These are phyloP conservation scores for Flaveria bidentis DNA, from an alignment of 129 eudicot species.

Conservation along the genomic window DNA sequence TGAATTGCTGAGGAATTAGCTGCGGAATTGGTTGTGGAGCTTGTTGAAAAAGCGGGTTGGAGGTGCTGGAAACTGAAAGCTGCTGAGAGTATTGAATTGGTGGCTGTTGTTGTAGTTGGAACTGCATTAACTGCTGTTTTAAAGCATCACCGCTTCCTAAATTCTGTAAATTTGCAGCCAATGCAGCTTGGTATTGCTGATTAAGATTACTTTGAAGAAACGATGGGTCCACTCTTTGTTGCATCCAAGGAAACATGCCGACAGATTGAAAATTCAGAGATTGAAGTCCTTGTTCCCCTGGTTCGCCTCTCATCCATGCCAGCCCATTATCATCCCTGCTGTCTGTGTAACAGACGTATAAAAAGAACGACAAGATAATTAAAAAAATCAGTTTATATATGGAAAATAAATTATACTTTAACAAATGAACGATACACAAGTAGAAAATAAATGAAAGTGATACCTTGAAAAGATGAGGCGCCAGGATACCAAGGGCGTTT, in stretches of 20 bases:
- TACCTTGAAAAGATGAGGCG: constrained; percentile 92
- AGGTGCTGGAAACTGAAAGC: constrained; percentile 43
- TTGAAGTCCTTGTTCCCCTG: constrained; percentile 69
- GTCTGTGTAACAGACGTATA: constrained; percentile 44
- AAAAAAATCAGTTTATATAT: not conserved
- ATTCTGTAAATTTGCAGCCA: constrained; percentile 76
- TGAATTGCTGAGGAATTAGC: constrained; percentile 51
- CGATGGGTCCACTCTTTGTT: constrained; percentile 74
- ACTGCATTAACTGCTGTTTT: constrained; percentile 75
- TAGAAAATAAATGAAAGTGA: not conserved
- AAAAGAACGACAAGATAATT: not conserved
- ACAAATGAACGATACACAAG: too few relatives aligned
- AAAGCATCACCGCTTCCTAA: constrained; percentile 61
- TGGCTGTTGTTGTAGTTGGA: constrained; percentile 79
- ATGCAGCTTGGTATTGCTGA: constrained; percentile 92
- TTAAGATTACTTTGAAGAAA: constrained; percentile 61
- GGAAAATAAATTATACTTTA: too few relatives aligned
- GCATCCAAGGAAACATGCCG: constrained; percentile 95
- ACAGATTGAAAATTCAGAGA: constrained; percentile 66
- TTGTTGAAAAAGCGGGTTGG: constrained; percentile 61
- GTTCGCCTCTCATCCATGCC: constrained; percentile 87
- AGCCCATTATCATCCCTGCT: constrained; percentile 72
- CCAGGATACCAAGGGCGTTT: constrained; percentile 99
- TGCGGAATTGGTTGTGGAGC: constrained; percentile 60
- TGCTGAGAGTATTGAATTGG: constrained; percentile 69